Percentiles rank a stretch among this genome's conserved stretches.
Evolutionary conservation across 768 basidiomycete genomes (phyloP).

Genomic region (Stropharia rugosoannulata): DNA sequence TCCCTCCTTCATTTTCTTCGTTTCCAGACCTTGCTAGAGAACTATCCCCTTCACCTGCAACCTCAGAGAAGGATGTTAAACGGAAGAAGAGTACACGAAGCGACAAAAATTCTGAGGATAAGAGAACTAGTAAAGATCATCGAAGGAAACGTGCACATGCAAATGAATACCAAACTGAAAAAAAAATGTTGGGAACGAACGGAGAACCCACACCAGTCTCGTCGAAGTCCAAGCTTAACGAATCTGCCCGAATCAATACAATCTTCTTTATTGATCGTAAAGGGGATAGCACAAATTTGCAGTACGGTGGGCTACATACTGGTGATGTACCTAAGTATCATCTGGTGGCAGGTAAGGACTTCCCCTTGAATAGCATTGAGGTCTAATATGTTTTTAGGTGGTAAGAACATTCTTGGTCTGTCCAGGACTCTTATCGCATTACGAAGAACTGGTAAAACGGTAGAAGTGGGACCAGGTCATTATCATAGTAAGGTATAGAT

Average conservation of each 20-base stretch:
- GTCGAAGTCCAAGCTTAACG: conserved; percentile 25
- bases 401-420: conserved; percentile 66
- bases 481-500: conserved; percentile 39
- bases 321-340: conserved; percentile 69
- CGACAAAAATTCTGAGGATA: background rate
- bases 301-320: conserved; percentile 63
- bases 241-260: conserved; percentile 18
- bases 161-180: no score
- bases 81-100: conserved; percentile 20
- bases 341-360: conserved; percentile 52
- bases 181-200: background rate
- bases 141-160: background rate
- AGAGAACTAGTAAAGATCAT: no score
- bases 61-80: conserved; percentile 11
- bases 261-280: conserved; percentile 64
- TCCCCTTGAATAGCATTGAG: conserved; percentile 20
- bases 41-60: conserved; percentile 15
- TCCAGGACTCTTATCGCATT: conserved; percentile 46
- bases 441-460: conserved; percentile 45
- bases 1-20: conserved; percentile 66
- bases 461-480: conserved; percentile 51
- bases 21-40: conserved; percentile 53
- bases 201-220: conserved; percentile 3
- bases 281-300: conserved; percentile 65
- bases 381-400: conserved; percentile 56